Base-by-base conservation (phyloP, 495 filamentous ascomycete genomes). In the Elaphomyces granulatus region DNA sequence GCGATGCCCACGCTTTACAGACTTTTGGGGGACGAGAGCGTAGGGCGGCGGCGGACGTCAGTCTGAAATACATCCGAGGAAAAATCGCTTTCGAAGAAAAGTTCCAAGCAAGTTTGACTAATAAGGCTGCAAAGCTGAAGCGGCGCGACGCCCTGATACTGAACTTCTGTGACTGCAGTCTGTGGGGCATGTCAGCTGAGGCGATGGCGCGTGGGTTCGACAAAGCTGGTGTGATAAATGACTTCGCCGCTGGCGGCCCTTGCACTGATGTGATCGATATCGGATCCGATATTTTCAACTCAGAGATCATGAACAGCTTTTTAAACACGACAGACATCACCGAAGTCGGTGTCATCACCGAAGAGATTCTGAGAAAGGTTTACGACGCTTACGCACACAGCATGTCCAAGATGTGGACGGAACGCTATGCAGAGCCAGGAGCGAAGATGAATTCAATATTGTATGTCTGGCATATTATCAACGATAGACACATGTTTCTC, bases 191-290 rank as follows among this genome's bases (percentile, higher is more conserved):
- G 52, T 53, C 52, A 8, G 52, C 44, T 14, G 54, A 57, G 45
- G 43, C 53, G 19, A 46, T 53, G 8, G 50, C 45, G 32, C 47
- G 55, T 3, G 54, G 54, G 12, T 53, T 43, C 45, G 55, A 59
- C 31, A 49, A 46, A 7, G 55, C 33, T 6, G 45, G 32, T 15
- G 42, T 55, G n/a, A 50, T 54, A 45, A 46, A 36, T 34, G 46
- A 55, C 20, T 46, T 56, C 20, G 47, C 47, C 18, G 53, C 57
- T 42, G 49, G 46, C 39, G 51, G 38, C 6, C 55, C 55, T n/a
- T 49, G 42, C 7, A 55, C 52, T 8, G 56, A 59, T 41, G 47
- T 59, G 4, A 45, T 59, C 23, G 56, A 59, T 30, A 50, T 59
- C 6, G 56, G 56, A 14, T 53, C 35, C 34, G 56, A 59, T 36